Evolutionary conservation across 345 rosid genomes (phyloP).

Genomic region (Arabis alpina): DNA sequence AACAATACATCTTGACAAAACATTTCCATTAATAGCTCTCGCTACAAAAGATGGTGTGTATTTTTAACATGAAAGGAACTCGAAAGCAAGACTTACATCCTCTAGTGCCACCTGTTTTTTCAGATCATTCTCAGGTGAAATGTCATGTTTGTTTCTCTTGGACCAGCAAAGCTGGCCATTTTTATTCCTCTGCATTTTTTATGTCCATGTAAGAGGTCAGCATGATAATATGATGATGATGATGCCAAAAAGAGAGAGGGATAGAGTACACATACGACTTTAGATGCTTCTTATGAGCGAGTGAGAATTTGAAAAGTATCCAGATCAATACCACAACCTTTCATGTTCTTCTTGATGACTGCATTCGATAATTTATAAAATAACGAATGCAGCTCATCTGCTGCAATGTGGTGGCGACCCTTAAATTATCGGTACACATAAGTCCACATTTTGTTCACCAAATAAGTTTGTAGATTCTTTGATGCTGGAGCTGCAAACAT

Average conservation of each 20-base stretch:
- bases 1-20: conserved; percentile 22
- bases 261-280: conserved; percentile 16
- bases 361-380: conserved; percentile 74
- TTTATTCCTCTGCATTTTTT: conserved; percentile 64
- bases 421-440: conserved; percentile 84
- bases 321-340: conserved; percentile 58
- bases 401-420: conserved; percentile 62
- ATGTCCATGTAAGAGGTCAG: conserved; percentile 39
- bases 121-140: conserved; percentile 83
- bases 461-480: conserved; percentile 76
- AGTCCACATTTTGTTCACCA: conserved; percentile 71
- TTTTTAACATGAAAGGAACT: conserved; percentile 13
- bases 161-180: conserved; percentile 70
- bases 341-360: conserved; percentile 68
- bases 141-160: conserved; percentile 62
- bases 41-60: conserved; percentile 13
- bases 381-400: conserved; percentile 67
- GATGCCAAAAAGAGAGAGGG: conserved; percentile 46
- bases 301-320: conserved; percentile 51
- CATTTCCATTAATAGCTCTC: too few species aligned
- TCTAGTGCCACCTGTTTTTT: conserved; percentile 81
- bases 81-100: conserved; percentile 62
- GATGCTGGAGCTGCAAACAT: conserved; percentile 84
- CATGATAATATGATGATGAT: conserved; percentile 5
- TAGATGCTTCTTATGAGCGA: background rate